A percentile compares a stretch with the other conserved stretches of the same genome.
Evolutionary conservation across 805 yeast species (phyloP).

Genomic region (Zygosaccharomyces bisporus): DNA sequence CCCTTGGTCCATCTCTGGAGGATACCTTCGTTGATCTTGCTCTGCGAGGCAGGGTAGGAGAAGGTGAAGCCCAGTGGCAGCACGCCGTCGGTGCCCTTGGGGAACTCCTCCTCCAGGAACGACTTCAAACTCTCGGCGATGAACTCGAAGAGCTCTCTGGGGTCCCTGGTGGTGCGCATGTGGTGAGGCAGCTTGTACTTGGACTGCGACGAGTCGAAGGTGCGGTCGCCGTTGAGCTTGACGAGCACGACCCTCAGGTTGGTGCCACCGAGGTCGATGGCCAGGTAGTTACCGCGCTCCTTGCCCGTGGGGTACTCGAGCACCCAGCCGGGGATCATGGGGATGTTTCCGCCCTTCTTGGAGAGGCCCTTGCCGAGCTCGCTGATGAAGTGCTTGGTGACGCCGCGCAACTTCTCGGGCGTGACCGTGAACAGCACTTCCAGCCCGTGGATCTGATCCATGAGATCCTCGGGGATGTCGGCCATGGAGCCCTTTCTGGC

Average conservation of each 20-base stretch:
- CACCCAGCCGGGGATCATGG: constrained; percentile 98
- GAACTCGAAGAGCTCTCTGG: constrained; percentile 75
- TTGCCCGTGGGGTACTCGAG: constrained; percentile 88
- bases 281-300: constrained; percentile 85
- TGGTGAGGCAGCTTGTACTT: constrained; percentile 75
- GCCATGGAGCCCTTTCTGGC: constrained; percentile 67
- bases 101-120: constrained; percentile 64
- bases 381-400: constrained; percentile 68
- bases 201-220: constrained; percentile 82
- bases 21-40: constrained; percentile 77
- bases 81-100: constrained; percentile 57
- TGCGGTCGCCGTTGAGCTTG: constrained; percentile 73
- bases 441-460: constrained; percentile 52
- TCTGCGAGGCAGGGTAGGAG: constrained; percentile 85
- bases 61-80: constrained; percentile 92
- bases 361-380: constrained; percentile 83
- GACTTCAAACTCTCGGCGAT: constrained; percentile 75
- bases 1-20: constrained; percentile 98
- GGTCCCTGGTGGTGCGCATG: constrained; percentile 70
- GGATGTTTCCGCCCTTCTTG: constrained; percentile 76
- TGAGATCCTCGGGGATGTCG: constrained; percentile 62
- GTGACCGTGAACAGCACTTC: constrained; percentile 63
- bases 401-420: constrained; percentile 53
- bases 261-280: constrained; percentile 97
- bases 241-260: constrained; percentile 90